A percentile compares a stretch with the other conserved stretches of the same genome.
These are phyloP conservation scores for Marasmius oreades DNA, from an alignment of 1,284 basidiomycete species.

Conservation along the genomic window DNA sequence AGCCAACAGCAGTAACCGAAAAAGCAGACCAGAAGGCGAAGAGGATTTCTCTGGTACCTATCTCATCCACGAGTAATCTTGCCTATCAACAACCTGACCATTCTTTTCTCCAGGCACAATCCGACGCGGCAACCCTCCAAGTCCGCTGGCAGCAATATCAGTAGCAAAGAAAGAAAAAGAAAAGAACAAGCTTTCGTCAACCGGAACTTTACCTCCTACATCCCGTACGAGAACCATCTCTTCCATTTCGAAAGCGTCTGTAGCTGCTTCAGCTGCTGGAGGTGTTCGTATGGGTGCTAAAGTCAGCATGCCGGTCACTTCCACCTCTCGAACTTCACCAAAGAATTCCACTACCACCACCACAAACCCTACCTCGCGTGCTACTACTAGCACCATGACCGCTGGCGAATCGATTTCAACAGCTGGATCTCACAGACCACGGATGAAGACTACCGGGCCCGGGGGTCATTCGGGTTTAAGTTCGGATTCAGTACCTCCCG, in stretches of 20 bases:
- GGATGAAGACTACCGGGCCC: neutral
- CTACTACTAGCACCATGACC: no score
- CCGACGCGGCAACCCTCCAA: neutral
- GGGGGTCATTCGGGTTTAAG: no score
- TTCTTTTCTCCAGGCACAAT: slow-evolving; percentile 10
- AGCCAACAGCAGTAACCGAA: slow-evolving; percentile 30
- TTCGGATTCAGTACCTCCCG: slow-evolving; percentile 1
- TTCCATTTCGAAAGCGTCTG: neutral
- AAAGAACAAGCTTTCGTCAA: neutral
- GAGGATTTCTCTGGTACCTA: slow-evolving; percentile 27
- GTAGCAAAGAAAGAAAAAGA: neutral
- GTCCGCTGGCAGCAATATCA: neutral
- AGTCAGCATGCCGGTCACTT: no score
- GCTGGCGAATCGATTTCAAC: neutral
- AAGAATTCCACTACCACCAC: neutral
- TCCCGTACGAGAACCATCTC: slow-evolving; percentile 2
- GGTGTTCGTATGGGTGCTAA: neutral
- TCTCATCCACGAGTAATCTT: neutral
- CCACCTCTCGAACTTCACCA: neutral
- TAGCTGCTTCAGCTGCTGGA: neutral
- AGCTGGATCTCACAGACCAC: neutral
- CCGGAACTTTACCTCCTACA: neutral
- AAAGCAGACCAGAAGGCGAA: slow-evolving; percentile 10
- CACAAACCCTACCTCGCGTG: neutral
- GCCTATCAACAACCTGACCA: neutral